These are phyloP conservation scores for Monosporascus sp. DNA, from an alignment of 2,329 filamentous ascomycete genomes.

Conservation along the genomic window DNA sequence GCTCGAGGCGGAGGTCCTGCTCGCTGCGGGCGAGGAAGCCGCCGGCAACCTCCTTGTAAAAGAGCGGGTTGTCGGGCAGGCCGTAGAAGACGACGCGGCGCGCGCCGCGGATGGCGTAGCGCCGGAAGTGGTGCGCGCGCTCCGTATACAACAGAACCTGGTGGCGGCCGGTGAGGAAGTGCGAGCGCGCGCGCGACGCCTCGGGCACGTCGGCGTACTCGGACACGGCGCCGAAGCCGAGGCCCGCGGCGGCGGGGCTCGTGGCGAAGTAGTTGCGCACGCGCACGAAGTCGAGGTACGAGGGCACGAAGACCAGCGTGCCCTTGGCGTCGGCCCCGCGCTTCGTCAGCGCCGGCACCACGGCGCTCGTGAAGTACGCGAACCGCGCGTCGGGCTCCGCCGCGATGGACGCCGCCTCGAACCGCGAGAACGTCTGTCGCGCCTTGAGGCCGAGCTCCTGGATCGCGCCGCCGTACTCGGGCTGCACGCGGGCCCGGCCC, in stretches of 20 bases:
- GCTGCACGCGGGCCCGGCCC: constrained; percentile 70
- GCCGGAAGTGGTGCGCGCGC: constrained; percentile 91
- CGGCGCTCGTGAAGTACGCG: constrained; percentile 78
- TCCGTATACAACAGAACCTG: constrained; percentile 86
- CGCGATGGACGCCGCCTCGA: constrained; percentile 64
- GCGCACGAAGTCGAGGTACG: constrained; percentile 91
- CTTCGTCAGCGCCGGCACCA: constrained; percentile 71
- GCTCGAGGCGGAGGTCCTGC: constrained; percentile 49
- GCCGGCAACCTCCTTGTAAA: constrained; percentile 72
- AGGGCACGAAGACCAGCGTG: constrained; percentile 83
- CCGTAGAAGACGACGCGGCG: constrained; percentile 84
- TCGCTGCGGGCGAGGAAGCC: constrained; percentile 59
- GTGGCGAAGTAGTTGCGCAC: constrained; percentile 89
- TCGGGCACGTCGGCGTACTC: constrained; percentile 81
- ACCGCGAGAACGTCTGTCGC: constrained; percentile 85
- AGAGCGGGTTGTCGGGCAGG: constrained; percentile 79
- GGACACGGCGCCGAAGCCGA: constrained; percentile 76
- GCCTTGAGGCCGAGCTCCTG: constrained; percentile 62
- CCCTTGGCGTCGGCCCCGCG: constrained; percentile 51
- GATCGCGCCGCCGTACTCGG: constrained; percentile 66
- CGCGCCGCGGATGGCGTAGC: constrained; percentile 79
- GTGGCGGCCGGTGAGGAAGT: constrained; percentile 81
- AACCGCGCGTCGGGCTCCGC: constrained; percentile 85
- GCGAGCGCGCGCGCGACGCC: constrained; percentile 75
- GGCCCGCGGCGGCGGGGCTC: constrained; percentile 46